These are phyloP conservation scores for Mycotypha africana DNA, from an alignment of 371 early-diverging fungal species.

Conservation along the genomic window DNA sequence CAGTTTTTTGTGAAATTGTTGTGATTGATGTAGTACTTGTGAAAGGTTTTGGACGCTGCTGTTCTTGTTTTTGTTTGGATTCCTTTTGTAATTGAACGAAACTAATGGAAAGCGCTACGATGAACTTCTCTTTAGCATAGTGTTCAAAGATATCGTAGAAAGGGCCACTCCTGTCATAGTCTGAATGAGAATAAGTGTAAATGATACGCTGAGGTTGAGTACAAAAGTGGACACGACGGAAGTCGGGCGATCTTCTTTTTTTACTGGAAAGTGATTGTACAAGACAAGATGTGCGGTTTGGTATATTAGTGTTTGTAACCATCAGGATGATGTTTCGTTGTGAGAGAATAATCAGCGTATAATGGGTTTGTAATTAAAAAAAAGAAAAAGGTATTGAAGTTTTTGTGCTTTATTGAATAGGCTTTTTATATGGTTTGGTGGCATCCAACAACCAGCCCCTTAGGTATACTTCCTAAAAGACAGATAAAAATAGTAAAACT, in stretches of 20 bases:
- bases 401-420: background rate
- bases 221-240: slow-evolving; percentile 35
- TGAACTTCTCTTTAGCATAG: slow-evolving; percentile 7
- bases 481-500: no score
- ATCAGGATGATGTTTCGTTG: background rate
- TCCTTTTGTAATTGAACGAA: slow-evolving; percentile 4
- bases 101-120: slow-evolving; percentile 13
- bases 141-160: slow-evolving; percentile 6
- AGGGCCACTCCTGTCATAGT: slow-evolving; percentile 40
- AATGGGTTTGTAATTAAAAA: background rate
- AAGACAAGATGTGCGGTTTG: slow-evolving; percentile 5
- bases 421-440: background rate
- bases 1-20: slow-evolving; percentile 4
- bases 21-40: no score
- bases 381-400: background rate
- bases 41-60: no score
- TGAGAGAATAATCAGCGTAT: background rate
- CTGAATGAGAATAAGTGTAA: slow-evolving; percentile 37
- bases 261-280: slow-evolving; percentile 8
- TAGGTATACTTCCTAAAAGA: no score
- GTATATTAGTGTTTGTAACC: background rate
- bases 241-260: slow-evolving; percentile 10
- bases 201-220: slow-evolving; percentile 25
- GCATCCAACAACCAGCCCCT: background rate
- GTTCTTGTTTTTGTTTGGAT: slow-evolving; percentile 1